Evolutionary conservation across 2,329 filamentous ascomycete species (phyloP).

Genomic region (Trichoderma sp.): DNA sequence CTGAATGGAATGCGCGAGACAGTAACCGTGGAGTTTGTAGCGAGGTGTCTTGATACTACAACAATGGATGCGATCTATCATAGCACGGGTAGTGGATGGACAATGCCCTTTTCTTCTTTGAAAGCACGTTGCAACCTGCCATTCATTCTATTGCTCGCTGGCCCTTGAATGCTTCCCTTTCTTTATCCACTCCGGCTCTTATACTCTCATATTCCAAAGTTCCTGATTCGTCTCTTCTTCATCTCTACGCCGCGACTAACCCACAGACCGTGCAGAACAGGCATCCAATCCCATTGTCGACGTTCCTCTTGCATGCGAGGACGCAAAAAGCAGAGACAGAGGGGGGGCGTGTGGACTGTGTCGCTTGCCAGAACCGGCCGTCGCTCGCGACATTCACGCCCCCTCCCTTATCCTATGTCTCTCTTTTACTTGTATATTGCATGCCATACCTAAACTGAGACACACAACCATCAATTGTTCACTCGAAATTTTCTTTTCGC

Average conservation of each 20-base stretch:
- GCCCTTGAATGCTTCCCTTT: not conserved
- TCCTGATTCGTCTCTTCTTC: not conserved
- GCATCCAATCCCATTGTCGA: conserved; percentile 10
- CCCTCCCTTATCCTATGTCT: not conserved
- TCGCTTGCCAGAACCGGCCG: conserved; percentile 3
- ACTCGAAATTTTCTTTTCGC: not conserved
- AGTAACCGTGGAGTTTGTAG: not conserved
- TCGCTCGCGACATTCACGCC: not conserved
- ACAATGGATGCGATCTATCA: not conserved
- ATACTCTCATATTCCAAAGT: not conserved
- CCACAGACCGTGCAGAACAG: not conserved
- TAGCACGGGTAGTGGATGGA: not conserved
- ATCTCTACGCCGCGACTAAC: not conserved
- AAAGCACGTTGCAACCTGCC: not conserved
- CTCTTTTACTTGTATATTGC: not conserved
- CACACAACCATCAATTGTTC: conserved; percentile 5
- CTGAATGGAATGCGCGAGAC: not conserved
- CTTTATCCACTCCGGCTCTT: not conserved
- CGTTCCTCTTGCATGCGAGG: conserved; percentile 17
- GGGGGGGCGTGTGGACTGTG: not conserved
- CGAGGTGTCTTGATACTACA: not conserved
- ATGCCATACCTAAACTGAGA: conserved; percentile 11
- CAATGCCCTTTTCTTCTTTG: not conserved
- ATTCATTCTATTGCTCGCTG: not conserved
- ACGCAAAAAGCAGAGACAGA: conserved; percentile 5